Evolutionary conservation across 306 rosid genomes (phyloP), one percentile per base, ranked within the genome.

Genomic region (Sicyos baderoa): DNA sequence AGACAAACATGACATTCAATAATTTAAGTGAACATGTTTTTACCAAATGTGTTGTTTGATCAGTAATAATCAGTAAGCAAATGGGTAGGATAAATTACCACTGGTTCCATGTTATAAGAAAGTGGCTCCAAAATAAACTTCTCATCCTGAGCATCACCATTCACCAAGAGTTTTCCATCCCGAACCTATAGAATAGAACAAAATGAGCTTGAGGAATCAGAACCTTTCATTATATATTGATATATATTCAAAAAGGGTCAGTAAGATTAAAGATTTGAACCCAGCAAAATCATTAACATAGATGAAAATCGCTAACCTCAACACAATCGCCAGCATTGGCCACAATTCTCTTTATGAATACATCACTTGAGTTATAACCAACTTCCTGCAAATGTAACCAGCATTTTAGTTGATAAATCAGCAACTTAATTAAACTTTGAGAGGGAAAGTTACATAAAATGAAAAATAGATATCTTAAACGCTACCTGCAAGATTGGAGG

Each of bases 251-350:
- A 19, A 37, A 29, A 5, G 44, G 21, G 21, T 5, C 44, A 25
- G 15, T 68, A 56, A 59, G 50, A 53, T 1, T 17, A 70, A 57
- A 25, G 16, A 76, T 61, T 19, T 21, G n/a, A 50, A 52, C 52
- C 29, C 23, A 2, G 32, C 5, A 27, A 40, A 72, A 59, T 35
- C 23, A 72, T 72, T 17, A 25, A 23, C 51, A 37, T 54, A 55
- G 52, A 4, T 19, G 51, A 54, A 6, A 59, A 15, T 48, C 57
- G 7, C 85, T 79, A 78, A 90, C 99, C 73, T 90, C 91, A 59
- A 93, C 96, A 72, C 27, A 63, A 63, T 93, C 99, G 66, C 99
- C 99, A 73, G 91, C 97, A 81, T 82, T 88, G 21, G 99, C 99
- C 62, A 93, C 99, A 61, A 93, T 74, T 78, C 99, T 88, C 75